Base-by-base conservation (phyloP, 164 flowering plant species). In the Paratinospora sagittata region DNA sequence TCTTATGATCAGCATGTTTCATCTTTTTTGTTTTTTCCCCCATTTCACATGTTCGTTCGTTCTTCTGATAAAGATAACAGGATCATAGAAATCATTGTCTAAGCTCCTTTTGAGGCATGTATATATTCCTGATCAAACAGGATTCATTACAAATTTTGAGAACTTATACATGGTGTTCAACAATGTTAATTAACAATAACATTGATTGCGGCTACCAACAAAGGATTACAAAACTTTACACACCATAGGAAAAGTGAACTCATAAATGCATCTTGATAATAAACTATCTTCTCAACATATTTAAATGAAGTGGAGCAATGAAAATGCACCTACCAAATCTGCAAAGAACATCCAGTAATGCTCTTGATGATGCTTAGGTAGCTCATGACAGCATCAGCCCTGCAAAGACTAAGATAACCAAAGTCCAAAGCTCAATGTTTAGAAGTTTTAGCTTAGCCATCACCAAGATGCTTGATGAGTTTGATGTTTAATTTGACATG, bases 401-500 rank as follows among this genome's bases (percentile, higher is more conserved):
- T 55, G 70, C 65, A 57, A 39, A 33, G 39, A 76, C 14, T 16
- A 34, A 65, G 30, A 67, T 47, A 9, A 63, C 4, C 24, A 2
- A 27, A 45, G 39, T 19, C 61, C 61, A 43, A 43, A 43, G 14
- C 47, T 43, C 14, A 43, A 43, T 43, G 47, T 43, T 43, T 12
- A 43, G 47, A 43, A 43, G 14, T 43, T 43, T 43, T 14, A 7
- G 34, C 12, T 43, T 43, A 43, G 47, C 47, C 47, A 43, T 43
- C 47, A 10, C 13, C 47, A 43, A 55, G 7, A 21, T 55, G 52
- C 72, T 27, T 30, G 30, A 34, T 8, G 45, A 68, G 65, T 39
- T 72, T 45, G 19, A 68, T 43, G 39, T 71, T 88, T 78, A 86
- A 76, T 78, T 86, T 24, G 92, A 83, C 57, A 87, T 52, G 70